Base-by-base conservation (phyloP, 495 filamentous ascomycete species). In the Neurospora africana region DNA sequence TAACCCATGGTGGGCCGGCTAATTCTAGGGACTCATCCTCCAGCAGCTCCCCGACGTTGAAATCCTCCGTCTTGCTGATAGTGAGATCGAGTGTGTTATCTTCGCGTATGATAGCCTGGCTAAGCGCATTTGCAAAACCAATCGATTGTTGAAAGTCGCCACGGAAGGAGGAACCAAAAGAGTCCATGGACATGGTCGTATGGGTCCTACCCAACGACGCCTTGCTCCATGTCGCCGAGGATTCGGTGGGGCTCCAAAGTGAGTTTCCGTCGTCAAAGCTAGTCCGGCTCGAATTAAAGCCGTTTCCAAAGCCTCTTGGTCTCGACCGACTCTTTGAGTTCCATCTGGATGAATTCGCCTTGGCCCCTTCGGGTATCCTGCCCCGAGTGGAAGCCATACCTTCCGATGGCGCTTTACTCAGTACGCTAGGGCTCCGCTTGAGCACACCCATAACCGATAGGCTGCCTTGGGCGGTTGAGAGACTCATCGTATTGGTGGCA, bases 111-210 rank as follows among this genome's bases (percentile, higher is more conserved):
- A 98, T 99, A 21, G 95, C 95, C 78, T 97, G 96, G 74, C 92
- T 97, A 3, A 99, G 87, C 19, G 95, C 95, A 81, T 97, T 98
- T 44, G 96, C 95, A 78, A 99, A 99, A 0, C 95, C 95, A 76
- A 99, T 97, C 1, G 94, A 96, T 77, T 97, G 94, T 76, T 97
- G 93, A 77, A 94, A 98, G 76, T 96, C 95, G 33, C 89, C 90
- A 36, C 89, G 89, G 80, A 89, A 92, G n/a, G 88, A 86, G 2
- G 92, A 94, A 21, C 89, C 88, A 74, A 97, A 87, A 0, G 93
- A 96, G 80, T 95, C 93, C 74, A 96, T 91, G 15, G 95, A 97
- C 83, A 94, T 91, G 3, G 93, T 92, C 7, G 94, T 94, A 70
- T 94, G 90, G 5, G 92, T 94, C 76, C 94, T 93, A 53, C 94